Evolutionary conservation across 108 stramenopile genomes (phyloP).

Genomic region (Cylindrotheca closterium): DNA sequence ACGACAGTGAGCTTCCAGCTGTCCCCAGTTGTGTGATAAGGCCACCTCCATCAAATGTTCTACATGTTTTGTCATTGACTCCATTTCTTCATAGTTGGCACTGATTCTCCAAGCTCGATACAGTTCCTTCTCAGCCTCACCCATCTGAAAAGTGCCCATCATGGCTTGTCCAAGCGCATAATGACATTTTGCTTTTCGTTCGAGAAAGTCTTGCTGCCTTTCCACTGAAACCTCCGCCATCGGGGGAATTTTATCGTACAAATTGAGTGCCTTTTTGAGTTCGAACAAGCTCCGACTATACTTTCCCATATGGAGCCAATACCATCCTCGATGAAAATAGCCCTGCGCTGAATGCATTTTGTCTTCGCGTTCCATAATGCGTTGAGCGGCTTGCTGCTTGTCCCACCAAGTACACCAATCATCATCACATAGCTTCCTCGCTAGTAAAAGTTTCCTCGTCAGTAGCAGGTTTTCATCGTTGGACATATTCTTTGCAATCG

Average conservation of each 20-base stretch:
- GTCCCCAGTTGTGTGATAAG: background rate
- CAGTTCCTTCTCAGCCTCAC: background rate
- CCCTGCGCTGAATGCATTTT: no score
- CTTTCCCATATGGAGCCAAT: background rate
- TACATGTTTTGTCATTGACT: background rate
- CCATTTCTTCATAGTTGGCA: background rate
- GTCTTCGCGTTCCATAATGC: no score
- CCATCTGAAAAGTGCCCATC: background rate
- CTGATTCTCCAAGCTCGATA: background rate
- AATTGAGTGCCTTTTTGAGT: background rate
- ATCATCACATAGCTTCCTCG: no score
- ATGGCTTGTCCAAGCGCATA: background rate
- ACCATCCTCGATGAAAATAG: no score
- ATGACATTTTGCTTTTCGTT: background rate
- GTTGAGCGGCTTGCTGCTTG: no score
- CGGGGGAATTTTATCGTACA: background rate
- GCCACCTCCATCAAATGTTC: background rate
- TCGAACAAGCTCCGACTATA: background rate
- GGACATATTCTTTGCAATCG: no score
- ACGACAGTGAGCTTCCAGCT: background rate
- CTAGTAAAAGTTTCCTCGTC: no score
- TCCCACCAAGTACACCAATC: no score
- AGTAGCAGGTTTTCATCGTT: no score
- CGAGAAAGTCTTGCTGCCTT: background rate
- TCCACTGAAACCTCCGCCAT: background rate